phyloP scores from a whole-genome alignment of 106 monocot genomes.

The Platanthera guangdongensis region DNA sequence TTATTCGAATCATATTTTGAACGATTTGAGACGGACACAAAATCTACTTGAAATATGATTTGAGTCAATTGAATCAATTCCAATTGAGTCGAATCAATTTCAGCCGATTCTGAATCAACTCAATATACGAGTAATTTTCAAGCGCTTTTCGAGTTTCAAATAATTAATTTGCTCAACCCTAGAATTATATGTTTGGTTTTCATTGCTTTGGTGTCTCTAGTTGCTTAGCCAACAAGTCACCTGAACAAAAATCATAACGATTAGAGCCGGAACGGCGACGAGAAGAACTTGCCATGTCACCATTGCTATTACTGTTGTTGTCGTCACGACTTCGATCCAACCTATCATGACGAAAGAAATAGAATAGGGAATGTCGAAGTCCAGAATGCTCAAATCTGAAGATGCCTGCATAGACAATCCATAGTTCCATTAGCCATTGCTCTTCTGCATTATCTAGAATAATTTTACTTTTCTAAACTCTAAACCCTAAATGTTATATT shows the following conservation, averaged over 20 bases:
- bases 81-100: too few relatives aligned
- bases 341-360: conserved; percentile 33
- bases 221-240: conserved; percentile 13
- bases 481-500: not conserved
- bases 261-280: conserved; percentile 45
- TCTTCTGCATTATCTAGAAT: not conserved
- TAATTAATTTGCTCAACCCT: too few relatives aligned
- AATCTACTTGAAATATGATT: too few relatives aligned
- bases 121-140: too few relatives aligned
- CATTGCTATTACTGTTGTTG: conserved; percentile 29
- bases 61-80: too few relatives aligned
- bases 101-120: too few relatives aligned
- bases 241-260: conserved; percentile 33
- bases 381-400: conserved; percentile 62
- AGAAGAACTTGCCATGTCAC: conserved; percentile 68
- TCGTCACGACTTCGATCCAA: conserved; percentile 27
- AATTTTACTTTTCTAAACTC: not conserved
- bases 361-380: conserved; percentile 63
- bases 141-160: too few relatives aligned
- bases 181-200: too few relatives aligned
- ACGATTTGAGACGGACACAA: too few relatives aligned
- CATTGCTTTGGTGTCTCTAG: not conserved
- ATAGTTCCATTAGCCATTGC: not conserved
- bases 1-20: too few relatives aligned
- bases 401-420: conserved; percentile 43